Evolutionary conservation across 176 grass and related monocot species (phyloP), one percentile per base, ranked within the genome.

Genomic region (Phyllostachys edulis): DNA sequence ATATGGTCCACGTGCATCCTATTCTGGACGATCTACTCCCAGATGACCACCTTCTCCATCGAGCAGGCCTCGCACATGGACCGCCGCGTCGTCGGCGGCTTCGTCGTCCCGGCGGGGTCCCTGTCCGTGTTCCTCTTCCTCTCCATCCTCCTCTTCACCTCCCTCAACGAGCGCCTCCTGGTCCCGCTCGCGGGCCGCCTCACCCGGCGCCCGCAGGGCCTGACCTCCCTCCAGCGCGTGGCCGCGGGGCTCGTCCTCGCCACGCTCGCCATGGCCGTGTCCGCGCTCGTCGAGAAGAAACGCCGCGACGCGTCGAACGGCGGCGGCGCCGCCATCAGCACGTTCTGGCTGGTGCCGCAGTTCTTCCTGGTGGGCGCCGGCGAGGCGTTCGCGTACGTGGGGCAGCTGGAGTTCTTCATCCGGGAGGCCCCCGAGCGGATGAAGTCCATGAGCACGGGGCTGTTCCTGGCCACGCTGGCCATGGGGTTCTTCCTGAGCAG

Each of bases 381-480:
- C 67, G 91, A 94, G 82, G 91, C 88, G 49, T 94, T 94, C 80
- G 91, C 91, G 8, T 91, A 94, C 81, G 88, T 94, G 40, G 88
- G 91, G 20, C 91, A 94, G 86, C 86, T 91, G 3, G 88, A 93
- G 79, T 93, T 93, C 85, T 93, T 90, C 79, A 90, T 93, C 73
- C 69, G 82, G 38, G 88, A 93, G 76, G 88, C 82, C 0, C 91
- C 91, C 0, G 91, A 93, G 73, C 62, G 85, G 67, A 94, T 94
- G 91, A 94, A 94, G 75, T 94, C 91, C 23, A 88, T 94, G 88
- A 88, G 88, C 83, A 94, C 91, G 15, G 91, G 88, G 9, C 79
- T 94, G 16, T 88, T 90, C 83, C 82, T 94, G 13, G n/a, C 68
- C 4, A 91, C 85, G 9, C 68, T 94, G 3, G 71, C 91, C 49